These are phyloP conservation scores for Curvularia eragrostidis DNA, from an alignment of 2,329 filamentous ascomycete species.

Conservation along the genomic window DNA sequence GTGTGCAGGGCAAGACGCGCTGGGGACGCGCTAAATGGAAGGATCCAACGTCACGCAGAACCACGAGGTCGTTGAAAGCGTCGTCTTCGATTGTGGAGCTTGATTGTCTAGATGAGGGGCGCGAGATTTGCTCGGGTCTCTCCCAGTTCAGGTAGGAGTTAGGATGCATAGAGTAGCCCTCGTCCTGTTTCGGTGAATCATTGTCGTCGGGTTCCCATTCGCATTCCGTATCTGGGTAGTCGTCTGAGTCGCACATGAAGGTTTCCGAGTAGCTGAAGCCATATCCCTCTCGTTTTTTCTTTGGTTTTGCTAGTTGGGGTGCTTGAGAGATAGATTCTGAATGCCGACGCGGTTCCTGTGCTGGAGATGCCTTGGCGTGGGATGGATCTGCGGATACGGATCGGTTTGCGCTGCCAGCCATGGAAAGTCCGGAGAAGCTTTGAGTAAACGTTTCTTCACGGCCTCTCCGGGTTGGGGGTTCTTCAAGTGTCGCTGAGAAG, in stretches of 20 bases:
- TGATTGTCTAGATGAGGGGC: slow-evolving; percentile 1
- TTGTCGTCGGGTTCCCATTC: slow-evolving; percentile 18
- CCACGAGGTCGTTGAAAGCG: slow-evolving; percentile 34
- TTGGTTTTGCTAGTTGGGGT: slow-evolving; percentile 23
- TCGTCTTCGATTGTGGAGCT: slow-evolving; percentile 7
- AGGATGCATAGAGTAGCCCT: not conserved
- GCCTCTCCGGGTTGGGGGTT: not conserved
- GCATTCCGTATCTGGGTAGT: slow-evolving; percentile 33
- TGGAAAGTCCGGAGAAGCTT: slow-evolving; percentile 14
- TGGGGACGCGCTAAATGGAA: slow-evolving; percentile 28
- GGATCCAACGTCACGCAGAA: slow-evolving; percentile 30
- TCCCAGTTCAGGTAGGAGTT: slow-evolving; percentile 10
- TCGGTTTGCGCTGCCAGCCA: not conserved
- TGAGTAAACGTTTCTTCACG: slow-evolving; percentile 6
- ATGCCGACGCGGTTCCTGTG: slow-evolving; percentile 2
- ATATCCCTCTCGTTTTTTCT: slow-evolving; percentile 31
- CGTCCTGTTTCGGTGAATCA: not conserved
- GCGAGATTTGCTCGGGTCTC: not conserved
- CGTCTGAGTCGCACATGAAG: slow-evolving; percentile 31
- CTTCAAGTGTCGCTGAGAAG: slow-evolving; percentile 13
- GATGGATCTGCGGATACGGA: not conserved
- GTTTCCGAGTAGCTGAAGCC: slow-evolving; percentile 36
- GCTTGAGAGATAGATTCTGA: not conserved
- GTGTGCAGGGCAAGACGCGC: slow-evolving; percentile 30
- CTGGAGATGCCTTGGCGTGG: not conserved